Evolutionary conservation across 2,329 filamentous ascomycete genomes (phyloP).

Genomic region (Pseudopyrenochaeta lycopersici): DNA sequence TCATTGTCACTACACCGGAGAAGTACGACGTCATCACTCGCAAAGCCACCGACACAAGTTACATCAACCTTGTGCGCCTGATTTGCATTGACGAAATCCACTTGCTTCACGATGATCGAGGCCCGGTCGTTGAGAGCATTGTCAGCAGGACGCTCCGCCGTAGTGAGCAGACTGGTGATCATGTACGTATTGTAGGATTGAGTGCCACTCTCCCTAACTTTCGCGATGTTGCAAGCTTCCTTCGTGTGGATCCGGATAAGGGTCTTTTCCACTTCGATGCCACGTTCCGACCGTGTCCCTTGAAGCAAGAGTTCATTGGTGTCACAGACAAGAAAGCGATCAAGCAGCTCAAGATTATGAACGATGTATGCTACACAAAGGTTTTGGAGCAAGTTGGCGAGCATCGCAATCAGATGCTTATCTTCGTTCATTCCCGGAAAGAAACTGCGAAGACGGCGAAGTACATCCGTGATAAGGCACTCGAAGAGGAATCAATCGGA

Average conservation of each 20-base stretch:
- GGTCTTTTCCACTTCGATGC: constrained; percentile 97
- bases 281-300: constrained; percentile 89
- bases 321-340: constrained; percentile 98
- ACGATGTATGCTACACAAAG: constrained; percentile 97
- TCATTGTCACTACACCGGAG: constrained; percentile 97
- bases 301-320: constrained; percentile 96
- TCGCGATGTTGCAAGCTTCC: constrained; percentile 92
- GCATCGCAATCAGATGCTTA: constrained; percentile 96
- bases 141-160: constrained; percentile 92
- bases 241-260: constrained; percentile 85
- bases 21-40: constrained; percentile 99
- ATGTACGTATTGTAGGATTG: constrained; percentile 88
- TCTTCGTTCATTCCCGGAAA: constrained; percentile 98
- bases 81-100: constrained; percentile 99
- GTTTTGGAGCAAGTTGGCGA: constrained; percentile 95
- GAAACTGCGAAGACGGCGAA: constrained; percentile 97
- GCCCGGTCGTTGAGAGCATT: constrained; percentile 95
- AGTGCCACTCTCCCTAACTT: constrained; percentile 98
- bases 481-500: constrained; percentile 97
- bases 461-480: constrained; percentile 93
- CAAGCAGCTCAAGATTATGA: constrained; percentile 99
- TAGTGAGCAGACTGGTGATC: constrained; percentile 92
- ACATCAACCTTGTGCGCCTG: constrained; percentile 94
- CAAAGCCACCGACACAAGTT: constrained; percentile 95
- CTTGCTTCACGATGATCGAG: constrained; percentile 94